phyloP scores from a whole-genome alignment of 257 asterid genomes.

The Primulina eburnea region DNA sequence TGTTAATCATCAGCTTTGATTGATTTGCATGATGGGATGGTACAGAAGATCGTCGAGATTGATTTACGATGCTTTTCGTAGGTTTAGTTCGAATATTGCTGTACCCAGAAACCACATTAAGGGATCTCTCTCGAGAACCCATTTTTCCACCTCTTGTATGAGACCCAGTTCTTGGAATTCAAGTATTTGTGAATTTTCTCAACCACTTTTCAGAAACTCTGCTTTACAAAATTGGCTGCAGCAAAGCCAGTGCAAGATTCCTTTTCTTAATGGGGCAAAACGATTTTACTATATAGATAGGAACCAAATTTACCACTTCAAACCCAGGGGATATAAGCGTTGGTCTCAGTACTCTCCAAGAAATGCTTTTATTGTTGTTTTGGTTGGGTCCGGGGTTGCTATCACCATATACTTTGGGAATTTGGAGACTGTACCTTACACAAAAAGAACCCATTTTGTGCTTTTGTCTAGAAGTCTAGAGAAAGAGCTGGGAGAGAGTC shows the following conservation, averaged over 20 bases:
- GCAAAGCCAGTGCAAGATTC: constrained; percentile 30
- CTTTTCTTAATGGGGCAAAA: constrained; percentile 54
- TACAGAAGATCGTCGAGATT: constrained; percentile 50
- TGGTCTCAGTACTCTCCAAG: constrained; percentile 67
- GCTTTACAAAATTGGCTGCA: constrained; percentile 30
- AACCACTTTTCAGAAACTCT: constrained; percentile 40
- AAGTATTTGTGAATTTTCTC: constrained; percentile 26
- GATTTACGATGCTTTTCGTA: constrained; percentile 36
- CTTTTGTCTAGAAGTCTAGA: constrained; percentile 59
- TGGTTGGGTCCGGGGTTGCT: constrained; percentile 66
- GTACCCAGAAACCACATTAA: constrained; percentile 7
- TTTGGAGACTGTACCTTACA: constrained; percentile 76
- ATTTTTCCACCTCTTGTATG: neutral
- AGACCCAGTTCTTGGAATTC: constrained; percentile 23
- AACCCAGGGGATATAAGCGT: constrained; percentile 61
- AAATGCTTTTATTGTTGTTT: constrained; percentile 29
- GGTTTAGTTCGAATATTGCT: constrained; percentile 34
- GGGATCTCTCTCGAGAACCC: neutral
- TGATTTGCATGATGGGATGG: constrained; percentile 60
- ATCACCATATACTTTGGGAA: constrained; percentile 70
- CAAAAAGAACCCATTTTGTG: constrained; percentile 86
- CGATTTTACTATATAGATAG: constrained; percentile 71
- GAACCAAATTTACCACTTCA: constrained; percentile 54
- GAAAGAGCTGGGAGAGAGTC: constrained; percentile 55
- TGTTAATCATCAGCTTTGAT: constrained; percentile 1